Percentiles rank a stretch among this genome's conserved stretches.
phyloP scores from a whole-genome alignment of 2,329 filamentous ascomycete species.

The Neospermospora avenae region DNA sequence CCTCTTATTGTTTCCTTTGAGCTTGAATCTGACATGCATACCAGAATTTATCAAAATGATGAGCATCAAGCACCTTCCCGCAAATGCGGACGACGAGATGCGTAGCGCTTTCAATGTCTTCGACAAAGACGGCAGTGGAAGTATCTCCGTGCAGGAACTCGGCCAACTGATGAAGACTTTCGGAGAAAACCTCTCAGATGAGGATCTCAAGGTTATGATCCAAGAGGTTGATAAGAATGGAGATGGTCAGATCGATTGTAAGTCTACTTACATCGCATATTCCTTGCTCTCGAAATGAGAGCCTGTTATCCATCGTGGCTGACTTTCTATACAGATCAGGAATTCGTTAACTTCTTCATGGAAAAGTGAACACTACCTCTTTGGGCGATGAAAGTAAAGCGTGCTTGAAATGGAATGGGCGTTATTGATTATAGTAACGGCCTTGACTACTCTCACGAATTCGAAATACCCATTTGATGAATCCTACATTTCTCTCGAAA shows the following conservation, averaged over 20 bases:
- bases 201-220: conserved; percentile 65
- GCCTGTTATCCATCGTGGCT: neutral
- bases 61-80: conserved; percentile 59
- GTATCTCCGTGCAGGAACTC: conserved; percentile 61
- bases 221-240: conserved; percentile 62
- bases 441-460: neutral
- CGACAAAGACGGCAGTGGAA: conserved; percentile 63
- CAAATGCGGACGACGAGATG: conserved; percentile 62
- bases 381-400: neutral
- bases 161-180: conserved; percentile 62
- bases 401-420: neutral
- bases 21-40: neutral
- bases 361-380: neutral
- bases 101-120: conserved; percentile 64
- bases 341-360: conserved; percentile 17
- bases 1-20: too few relatives aligned
- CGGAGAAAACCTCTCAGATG: conserved; percentile 61
- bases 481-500: too few relatives aligned
- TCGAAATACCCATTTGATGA: conserved; percentile 3
- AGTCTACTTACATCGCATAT: too few relatives aligned
- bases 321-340: conserved; percentile 9
- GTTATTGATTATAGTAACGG: neutral
- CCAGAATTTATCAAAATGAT: conserved; percentile 66
- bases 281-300: too few relatives aligned
- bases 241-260: conserved; percentile 63